These are phyloP conservation scores for Linum usitatissimum DNA, from an alignment of 345 rosid genomes.

Conservation along the genomic window DNA sequence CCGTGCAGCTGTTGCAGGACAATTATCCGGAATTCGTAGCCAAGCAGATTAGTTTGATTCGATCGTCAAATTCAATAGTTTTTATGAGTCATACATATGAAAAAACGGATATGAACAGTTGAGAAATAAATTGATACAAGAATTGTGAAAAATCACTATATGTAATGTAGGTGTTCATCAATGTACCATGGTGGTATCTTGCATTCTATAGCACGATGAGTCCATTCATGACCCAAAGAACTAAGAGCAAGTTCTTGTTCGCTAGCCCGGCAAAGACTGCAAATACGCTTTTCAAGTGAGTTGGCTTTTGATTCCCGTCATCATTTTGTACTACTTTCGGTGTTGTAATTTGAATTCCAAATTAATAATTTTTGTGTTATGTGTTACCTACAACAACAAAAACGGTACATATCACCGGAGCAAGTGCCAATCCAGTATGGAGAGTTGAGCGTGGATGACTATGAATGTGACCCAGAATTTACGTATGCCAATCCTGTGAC, in stretches of 20 bases:
- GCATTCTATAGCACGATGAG: slow-evolving; percentile 67
- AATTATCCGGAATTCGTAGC: slow-evolving; percentile 94
- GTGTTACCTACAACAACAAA: slow-evolving; percentile 18
- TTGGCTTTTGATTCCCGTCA: background rate
- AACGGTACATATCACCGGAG: slow-evolving; percentile 70
- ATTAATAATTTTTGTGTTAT: background rate
- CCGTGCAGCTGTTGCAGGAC: slow-evolving; percentile 76
- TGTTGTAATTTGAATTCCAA: slow-evolving; percentile 4
- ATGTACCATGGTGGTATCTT: slow-evolving; percentile 98
- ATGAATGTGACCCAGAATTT: slow-evolving; percentile 74
- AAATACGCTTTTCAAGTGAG: slow-evolving; percentile 76
- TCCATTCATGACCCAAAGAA: slow-evolving; percentile 83
- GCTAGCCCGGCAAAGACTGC: slow-evolving; percentile 72
- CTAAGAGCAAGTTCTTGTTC: slow-evolving; percentile 86
- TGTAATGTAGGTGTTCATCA: slow-evolving; percentile 57
- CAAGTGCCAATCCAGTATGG: slow-evolving; percentile 88
- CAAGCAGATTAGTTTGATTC: slow-evolving; percentile 49
- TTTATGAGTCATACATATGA: too few relatives aligned
- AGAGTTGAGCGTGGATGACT: slow-evolving; percentile 71
- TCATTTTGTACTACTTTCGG: background rate
- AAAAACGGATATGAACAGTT: too few relatives aligned
- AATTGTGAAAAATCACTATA: slow-evolving; percentile 1
- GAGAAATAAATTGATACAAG: background rate
- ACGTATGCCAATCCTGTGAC: slow-evolving; percentile 58
- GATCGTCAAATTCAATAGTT: background rate